Evolutionary conservation across 768 basidiomycete genomes (phyloP), one percentile per base, ranked within the genome.

Genomic region (Lactifluus hygrophoroides): DNA sequence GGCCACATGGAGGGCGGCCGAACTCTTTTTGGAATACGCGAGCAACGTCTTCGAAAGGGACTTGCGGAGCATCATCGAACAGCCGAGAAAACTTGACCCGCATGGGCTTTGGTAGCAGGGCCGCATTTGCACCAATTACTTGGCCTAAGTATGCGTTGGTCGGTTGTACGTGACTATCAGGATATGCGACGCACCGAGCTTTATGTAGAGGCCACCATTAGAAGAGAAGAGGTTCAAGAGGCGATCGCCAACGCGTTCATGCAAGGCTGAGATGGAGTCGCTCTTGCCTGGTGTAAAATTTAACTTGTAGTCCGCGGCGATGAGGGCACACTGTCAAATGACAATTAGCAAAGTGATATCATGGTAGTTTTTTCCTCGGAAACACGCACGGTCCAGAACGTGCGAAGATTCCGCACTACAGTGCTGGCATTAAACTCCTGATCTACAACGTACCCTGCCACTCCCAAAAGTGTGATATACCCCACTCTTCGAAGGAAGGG

Each of bases 31-130:
- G 65, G 65, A 94, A 86, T 5, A 93, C 89, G 7, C 77, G 71
- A 4, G 79, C 75, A 37, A 94, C 77, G 53, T 81, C 80, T 1
- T 79, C 74, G 68, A 86, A 90, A 6, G 88, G 82, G 2, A 95
- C 83, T 64, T 88, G 86, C 0, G 94, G 93, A 0, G 94, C 92
- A 47, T 88, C 84, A 64, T 95, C 94, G 64, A 94, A 94, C 2
- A 96, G 77, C 57, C 79, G 83, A 2, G 83, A 79, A 65, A 96
- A 93, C 56, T 86, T 89, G 65, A 81, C 77, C 66, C 92, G 85
- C 73, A 94, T 86, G 5, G 92, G 83, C 57, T 79, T 80, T 0
- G 94, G 94, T 7, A 97, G 79, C 1, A 95, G 69, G 0, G 88
- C 88, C 5, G 91, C 86, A 72, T 94, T 94, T 11, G 89, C 86